Base-by-base conservation (phyloP, 2,329 filamentous ascomycete genomes). In the Cladosporium sp. region DNA sequence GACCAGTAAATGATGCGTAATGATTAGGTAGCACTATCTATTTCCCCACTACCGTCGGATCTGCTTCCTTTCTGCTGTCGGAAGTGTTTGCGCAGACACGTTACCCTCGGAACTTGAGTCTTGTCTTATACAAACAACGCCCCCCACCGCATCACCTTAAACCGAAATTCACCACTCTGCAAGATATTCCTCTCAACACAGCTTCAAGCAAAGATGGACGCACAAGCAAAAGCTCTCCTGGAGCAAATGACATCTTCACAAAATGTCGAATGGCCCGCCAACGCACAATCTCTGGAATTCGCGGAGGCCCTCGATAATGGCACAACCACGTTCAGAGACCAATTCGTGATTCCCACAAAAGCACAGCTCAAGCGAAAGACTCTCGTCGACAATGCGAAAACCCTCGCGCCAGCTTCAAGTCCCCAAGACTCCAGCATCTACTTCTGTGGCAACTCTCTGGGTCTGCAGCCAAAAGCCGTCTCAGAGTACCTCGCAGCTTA, bases 361-460 rank as follows among this genome's bases (percentile, higher is more conserved):
- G 73, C 72, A 8, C 87, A 90, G 35, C 69, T 93, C 39, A 83
- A 78, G 64, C 79, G 85, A 56, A 84, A 75, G 55, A 80, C 76
- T 0, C 67, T 87, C 8, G 60, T 49, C 56, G 50, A 60, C 15
- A 50, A 61, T 25, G 53, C 49, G 33, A 54, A 56, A n/a, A 59
- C 57, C 20, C 29, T 42, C 22, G 47, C 53, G 3, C 42, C 49
- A 1, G 57, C 59, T 18, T 46, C 53, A 15, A 50, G 47, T 13
- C 39, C 53, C 8, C 50, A 58, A 16, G 71, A 75, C 19, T 70
- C 73, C 41, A 78, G 77, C 53, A 84, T 89, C 53, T 95, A 95
- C 69, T 83, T 95, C 58, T 91, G 88, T 57, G 91, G 90, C 48
- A 95, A 95, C 72, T 95, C 89, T 0, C 77, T 95, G 1, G 90